Evolutionary conservation across 441 rosid species (phyloP).

Genomic region (Bocquillonia castaneifolia): DNA sequence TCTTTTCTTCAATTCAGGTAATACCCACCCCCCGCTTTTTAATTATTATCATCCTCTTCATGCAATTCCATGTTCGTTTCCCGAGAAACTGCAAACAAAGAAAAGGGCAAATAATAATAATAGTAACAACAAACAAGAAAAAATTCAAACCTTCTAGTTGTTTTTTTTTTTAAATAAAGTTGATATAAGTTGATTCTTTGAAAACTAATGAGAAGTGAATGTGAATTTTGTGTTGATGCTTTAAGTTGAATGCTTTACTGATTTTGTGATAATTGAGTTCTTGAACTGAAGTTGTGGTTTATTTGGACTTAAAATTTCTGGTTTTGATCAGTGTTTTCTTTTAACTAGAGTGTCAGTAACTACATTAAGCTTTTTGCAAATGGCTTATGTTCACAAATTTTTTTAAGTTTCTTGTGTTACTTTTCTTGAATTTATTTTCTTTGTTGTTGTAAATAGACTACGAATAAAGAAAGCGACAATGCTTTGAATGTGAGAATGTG

Average conservation of each 20-base stretch:
- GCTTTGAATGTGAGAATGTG: too few relatives aligned
- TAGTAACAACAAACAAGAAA: background rate
- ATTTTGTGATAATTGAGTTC: background rate
- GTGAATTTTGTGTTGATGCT: background rate
- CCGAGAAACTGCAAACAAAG: conserved; percentile 7
- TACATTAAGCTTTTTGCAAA: background rate
- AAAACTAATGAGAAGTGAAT: background rate
- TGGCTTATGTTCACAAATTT: background rate
- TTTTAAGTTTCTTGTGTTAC: background rate
- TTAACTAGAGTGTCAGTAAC: background rate
- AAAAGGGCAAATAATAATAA: too few relatives aligned
- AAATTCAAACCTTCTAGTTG: background rate
- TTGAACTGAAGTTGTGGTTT: background rate
- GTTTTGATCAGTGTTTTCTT: background rate
- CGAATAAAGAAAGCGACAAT: too few relatives aligned
- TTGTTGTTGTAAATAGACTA: too few relatives aligned
- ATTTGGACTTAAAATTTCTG: background rate
- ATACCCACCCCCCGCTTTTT: background rate
- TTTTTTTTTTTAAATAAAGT: background rate
- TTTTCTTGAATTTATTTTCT: background rate
- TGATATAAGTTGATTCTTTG: too few relatives aligned
- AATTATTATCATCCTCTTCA: background rate
- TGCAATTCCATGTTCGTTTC: conserved; percentile 18
- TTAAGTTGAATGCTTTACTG: conserved; percentile 2
- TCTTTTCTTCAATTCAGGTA: conserved; percentile 21